Evolutionary conservation across 1,139 yeast species (phyloP), one percentile per base, ranked within the genome.

Genomic region (Geotrichum histeridarum): DNA sequence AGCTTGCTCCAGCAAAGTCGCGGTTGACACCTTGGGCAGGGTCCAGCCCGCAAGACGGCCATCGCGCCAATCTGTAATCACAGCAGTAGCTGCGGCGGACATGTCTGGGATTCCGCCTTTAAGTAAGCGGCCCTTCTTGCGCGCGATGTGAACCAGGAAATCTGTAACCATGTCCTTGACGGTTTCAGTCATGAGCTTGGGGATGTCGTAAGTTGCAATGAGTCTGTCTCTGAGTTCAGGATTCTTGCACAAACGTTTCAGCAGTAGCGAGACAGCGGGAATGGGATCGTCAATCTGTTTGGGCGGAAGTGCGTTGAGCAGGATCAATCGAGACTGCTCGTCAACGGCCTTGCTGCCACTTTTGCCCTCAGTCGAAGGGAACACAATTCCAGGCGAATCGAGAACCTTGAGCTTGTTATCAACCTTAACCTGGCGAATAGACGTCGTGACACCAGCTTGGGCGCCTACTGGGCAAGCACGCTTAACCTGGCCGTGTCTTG

Each of bases 331-430:
- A 15, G 98, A 95, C 67, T 87, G 88, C 70, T 85, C 90, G 59
- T 84, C 88, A 22, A 75, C 70, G 75, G 84, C 64, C 76, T 72
- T 65, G 62, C 73, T 73, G 57, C 59, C 59, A 66, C 76, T 80
- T 64, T 72, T 73, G 51, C 72, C 65, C 58, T 79, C 78, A 59
- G 74, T 78, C 58, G 84, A 82, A 47, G 99, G 98, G 82, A 93
- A 93, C 42, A 94, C 97, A 61, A 93, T 93, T 68, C 99, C 99
- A 50, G 99, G 99, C 50, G 97, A 89, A 70, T 93, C 99, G 67
- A 93, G 78, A 59, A 93, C 78, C 70, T 86, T 88, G 63, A 93
- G 79, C 70, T 90, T 90, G 67, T 83, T 86, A 69, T 93, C 99
- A 59, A 93, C 80, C 73, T 93, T 93, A 57, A 93, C 90, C 70